A percentile compares a stretch with the other conserved stretches of the same genome.
These are phyloP conservation scores for Epichloe coenophiala DNA, from an alignment of 2,329 filamentous ascomycete species.

Conservation along the genomic window DNA sequence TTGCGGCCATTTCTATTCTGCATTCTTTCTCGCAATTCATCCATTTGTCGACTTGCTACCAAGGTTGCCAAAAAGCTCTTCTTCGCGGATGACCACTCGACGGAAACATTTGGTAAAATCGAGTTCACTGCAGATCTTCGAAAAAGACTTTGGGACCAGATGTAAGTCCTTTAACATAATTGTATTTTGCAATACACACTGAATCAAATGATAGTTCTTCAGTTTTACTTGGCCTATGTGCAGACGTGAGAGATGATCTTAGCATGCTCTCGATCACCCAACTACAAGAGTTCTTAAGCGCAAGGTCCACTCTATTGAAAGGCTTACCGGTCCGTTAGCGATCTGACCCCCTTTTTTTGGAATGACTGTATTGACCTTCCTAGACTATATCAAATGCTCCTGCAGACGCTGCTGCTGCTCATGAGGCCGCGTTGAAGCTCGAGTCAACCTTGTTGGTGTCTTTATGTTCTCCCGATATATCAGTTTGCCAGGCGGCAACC, in stretches of 20 bases:
- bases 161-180: slow-evolving; percentile 23
- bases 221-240: slow-evolving; percentile 34
- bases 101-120: slow-evolving; percentile 12
- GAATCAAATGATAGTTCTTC: slow-evolving; percentile 13
- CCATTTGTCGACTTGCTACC: slow-evolving; percentile 33
- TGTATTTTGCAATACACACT: background rate
- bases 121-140: slow-evolving; percentile 16
- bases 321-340: slow-evolving; percentile 30
- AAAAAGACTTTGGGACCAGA: slow-evolving; percentile 38
- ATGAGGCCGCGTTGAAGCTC: slow-evolving; percentile 37
- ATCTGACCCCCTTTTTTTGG: too few species aligned
- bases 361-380: slow-evolving; percentile 6
- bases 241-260: slow-evolving; percentile 29
- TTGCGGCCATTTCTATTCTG: slow-evolving; percentile 40
- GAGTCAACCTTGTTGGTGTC: slow-evolving; percentile 51
- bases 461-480: slow-evolving; percentile 51
- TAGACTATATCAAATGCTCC: slow-evolving; percentile 42
- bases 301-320: slow-evolving; percentile 38
- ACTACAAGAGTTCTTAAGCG: slow-evolving; percentile 43
- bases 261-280: slow-evolving; percentile 30
- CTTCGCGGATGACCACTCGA: slow-evolving; percentile 14
- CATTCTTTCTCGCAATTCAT: slow-evolving; percentile 36
- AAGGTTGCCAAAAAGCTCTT: slow-evolving; percentile 36
- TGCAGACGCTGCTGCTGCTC: slow-evolving; percentile 41
- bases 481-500: slow-evolving; percentile 51